These are phyloP conservation scores for Mycena maculata DNA, from an alignment of 768 basidiomycete species.

Conservation along the genomic window DNA sequence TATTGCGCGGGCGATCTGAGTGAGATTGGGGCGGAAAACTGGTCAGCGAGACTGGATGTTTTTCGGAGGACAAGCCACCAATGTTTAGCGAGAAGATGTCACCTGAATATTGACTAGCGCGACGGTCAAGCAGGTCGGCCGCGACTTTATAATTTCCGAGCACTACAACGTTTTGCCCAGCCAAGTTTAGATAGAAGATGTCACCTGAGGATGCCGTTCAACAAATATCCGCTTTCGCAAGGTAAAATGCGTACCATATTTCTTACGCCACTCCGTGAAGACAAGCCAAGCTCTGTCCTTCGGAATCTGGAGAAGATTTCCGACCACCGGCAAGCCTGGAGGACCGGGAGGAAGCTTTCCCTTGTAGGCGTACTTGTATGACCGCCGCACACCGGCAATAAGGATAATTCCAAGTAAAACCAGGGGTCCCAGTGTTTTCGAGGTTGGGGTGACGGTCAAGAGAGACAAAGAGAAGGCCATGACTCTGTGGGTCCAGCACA, in stretches of 20 bases:
- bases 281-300: background rate
- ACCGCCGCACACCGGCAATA: no score
- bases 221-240: background rate
- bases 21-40: constrained; percentile 28
- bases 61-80: no score
- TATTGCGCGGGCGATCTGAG: constrained; percentile 40
- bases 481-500: no score
- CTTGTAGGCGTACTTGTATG: no score
- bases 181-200: constrained; percentile 31
- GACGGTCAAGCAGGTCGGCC: constrained; percentile 37
- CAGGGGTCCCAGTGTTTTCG: no score
- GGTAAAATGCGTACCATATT: background rate
- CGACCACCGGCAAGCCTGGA: background rate
- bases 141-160: constrained; percentile 31
- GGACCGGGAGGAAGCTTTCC: background rate
- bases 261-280: background rate
- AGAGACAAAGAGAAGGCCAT: no score
- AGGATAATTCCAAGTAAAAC: no score
- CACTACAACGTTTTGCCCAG: constrained; percentile 34
- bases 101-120: constrained; percentile 20
- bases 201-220: constrained; percentile 10
- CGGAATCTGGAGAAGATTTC: background rate
- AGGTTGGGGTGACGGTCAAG: no score
- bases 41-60: no score
- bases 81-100: no score